phyloP scores from a whole-genome alignment of 306 rosid species.

The Pyrus bretschneideri region DNA sequence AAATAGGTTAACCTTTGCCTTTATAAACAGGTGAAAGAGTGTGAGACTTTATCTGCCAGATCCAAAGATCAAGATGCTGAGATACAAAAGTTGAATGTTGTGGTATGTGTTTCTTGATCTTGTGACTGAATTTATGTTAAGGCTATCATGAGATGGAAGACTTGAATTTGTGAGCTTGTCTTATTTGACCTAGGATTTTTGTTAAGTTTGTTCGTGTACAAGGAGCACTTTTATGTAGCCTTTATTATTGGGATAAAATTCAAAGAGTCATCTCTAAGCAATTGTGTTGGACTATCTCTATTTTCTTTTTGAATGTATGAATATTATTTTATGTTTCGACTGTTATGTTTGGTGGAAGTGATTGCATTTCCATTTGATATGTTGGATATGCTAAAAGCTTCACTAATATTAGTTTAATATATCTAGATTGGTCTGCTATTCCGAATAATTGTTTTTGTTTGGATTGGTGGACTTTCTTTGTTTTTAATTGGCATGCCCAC shows the following conservation, averaged over 20 bases:
- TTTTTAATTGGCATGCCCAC: not conserved
- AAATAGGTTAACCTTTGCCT: conserved; percentile 6
- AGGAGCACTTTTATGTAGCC: not conserved
- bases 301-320: not conserved
- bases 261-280: not conserved
- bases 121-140: not conserved
- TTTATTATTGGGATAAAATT: not conserved
- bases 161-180: not conserved
- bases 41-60: conserved; percentile 43
- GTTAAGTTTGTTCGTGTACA: not conserved
- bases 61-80: conserved; percentile 58
- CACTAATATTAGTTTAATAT: too few relatives aligned
- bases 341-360: not conserved
- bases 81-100: conserved; percentile 52
- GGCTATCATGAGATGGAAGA: not conserved
- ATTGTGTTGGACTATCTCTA: not conserved
- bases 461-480: too few relatives aligned
- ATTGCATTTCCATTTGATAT: not conserved
- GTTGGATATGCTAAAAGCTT: not conserved
- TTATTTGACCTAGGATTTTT: not conserved
- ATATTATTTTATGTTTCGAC: not conserved
- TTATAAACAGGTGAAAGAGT: conserved; percentile 59
- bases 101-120: conserved; percentile 40
- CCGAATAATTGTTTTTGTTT: too few relatives aligned
- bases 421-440: too few relatives aligned